These are phyloP conservation scores for Ramaria sp. DNA, from an alignment of 768 basidiomycete genomes.

Conservation along the genomic window DNA sequence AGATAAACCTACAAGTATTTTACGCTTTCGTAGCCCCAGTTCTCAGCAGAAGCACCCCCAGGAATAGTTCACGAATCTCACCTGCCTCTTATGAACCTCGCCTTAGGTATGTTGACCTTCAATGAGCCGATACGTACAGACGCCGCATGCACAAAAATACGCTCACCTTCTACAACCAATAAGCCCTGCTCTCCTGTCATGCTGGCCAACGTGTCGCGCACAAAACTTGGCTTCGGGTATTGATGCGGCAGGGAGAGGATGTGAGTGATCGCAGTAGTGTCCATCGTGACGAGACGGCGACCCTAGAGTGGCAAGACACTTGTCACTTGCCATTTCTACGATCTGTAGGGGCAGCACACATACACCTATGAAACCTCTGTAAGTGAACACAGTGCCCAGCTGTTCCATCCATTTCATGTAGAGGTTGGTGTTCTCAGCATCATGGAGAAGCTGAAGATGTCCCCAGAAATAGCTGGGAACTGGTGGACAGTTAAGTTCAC, in stretches of 20 bases:
- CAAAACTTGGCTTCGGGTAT: constrained; percentile 53
- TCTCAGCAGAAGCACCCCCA: not conserved
- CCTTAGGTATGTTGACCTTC: constrained; percentile 22
- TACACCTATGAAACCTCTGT: constrained; percentile 37
- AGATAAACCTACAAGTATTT: constrained; percentile 34
- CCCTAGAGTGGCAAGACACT: constrained; percentile 16
- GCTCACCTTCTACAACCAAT: constrained; percentile 30
- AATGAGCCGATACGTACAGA: no score
- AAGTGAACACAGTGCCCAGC: constrained; percentile 41
- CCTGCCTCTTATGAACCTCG: constrained; percentile 42
- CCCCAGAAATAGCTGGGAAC: constrained; percentile 39
- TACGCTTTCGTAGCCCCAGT: constrained; percentile 25
- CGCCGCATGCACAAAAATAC: not conserved
- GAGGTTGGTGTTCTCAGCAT: constrained; percentile 46
- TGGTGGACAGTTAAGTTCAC: constrained; percentile 34
- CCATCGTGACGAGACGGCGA: constrained; percentile 45
- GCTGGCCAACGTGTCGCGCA: constrained; percentile 36
- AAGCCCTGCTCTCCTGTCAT: constrained; percentile 33
- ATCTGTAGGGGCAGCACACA: not conserved
- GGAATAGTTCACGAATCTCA: constrained; percentile 18
- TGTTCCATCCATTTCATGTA: constrained; percentile 32
- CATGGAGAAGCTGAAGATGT: constrained; percentile 40
- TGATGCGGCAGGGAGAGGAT: constrained; percentile 46
- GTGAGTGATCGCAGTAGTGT: constrained; percentile 44
- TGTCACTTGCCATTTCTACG: not conserved